These are phyloP conservation scores for Diversispora eburnea DNA, from an alignment of 192 early-diverging fungal genomes.

Conservation along the genomic window DNA sequence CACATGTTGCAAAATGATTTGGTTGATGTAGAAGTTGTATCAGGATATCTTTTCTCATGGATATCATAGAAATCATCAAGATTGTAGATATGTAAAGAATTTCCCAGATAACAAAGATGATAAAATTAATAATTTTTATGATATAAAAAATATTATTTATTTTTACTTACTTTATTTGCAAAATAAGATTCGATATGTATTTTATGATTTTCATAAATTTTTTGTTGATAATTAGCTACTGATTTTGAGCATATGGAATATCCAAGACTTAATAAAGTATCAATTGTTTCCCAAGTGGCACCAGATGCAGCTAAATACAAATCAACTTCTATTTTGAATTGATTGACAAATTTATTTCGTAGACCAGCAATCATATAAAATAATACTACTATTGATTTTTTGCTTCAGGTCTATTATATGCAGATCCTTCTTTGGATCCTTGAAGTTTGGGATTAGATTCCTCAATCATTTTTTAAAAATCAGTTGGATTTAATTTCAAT, in stretches of 20 bases:
- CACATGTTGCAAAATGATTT: not conserved
- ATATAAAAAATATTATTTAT: not conserved
- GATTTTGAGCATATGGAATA: not conserved
- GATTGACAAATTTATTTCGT: slow-evolving; percentile 18
- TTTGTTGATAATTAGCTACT: not conserved
- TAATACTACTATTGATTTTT: slow-evolving; percentile 2
- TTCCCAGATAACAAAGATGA: not conserved
- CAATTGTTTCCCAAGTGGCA: not conserved
- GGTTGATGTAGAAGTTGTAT: not conserved
- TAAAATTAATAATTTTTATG: not conserved
- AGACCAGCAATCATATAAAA: slow-evolving; percentile 19
- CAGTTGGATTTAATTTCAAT: not conserved
- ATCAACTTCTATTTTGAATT: slow-evolving; percentile 1
- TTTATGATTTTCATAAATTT: not conserved
- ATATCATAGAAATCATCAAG: slow-evolving; percentile 4
- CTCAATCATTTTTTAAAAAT: not conserved
- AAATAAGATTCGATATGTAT: not conserved
- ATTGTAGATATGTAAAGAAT: not conserved
- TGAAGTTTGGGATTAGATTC: not conserved
- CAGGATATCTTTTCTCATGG: not conserved
- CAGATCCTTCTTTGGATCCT: not conserved
- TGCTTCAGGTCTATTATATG: slow-evolving; percentile 8
- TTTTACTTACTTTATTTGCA: not conserved
- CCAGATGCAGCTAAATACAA: slow-evolving; percentile 2
- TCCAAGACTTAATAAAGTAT: slow-evolving; percentile 10